Evolutionary conservation across 148 eudicot genomes (phyloP).

Genomic region (Chenopodium suecicum): DNA sequence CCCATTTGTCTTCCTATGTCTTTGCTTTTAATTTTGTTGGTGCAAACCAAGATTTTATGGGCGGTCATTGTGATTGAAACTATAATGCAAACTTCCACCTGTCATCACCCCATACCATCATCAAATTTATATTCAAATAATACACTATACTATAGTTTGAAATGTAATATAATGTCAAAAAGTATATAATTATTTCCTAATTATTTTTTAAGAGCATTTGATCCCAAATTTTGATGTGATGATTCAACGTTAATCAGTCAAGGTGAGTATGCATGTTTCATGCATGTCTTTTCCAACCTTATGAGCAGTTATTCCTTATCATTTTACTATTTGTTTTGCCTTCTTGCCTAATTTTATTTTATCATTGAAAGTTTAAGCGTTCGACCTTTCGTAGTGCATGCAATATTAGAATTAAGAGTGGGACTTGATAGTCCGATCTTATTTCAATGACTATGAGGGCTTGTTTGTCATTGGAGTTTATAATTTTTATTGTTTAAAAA

Average conservation of each 20-base stretch:
- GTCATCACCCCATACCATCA: constrained; percentile 33
- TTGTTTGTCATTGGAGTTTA: too few relatives aligned
- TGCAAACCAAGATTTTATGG: constrained; percentile 14
- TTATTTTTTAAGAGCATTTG: too few relatives aligned
- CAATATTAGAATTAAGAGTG: too few relatives aligned
- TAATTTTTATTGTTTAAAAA: too few relatives aligned
- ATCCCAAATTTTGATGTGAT: neutral
- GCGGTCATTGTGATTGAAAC: constrained; percentile 1
- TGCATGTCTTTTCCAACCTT: neutral
- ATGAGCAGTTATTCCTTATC: neutral
- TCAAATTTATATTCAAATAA: neutral
- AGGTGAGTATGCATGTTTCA: neutral
- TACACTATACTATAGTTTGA: too few relatives aligned
- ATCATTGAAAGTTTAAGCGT: neutral
- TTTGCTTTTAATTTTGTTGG: constrained; percentile 8
- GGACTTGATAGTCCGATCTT: too few relatives aligned
- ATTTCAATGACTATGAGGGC: too few relatives aligned
- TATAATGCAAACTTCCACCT: constrained; percentile 16
- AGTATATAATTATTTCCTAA: too few relatives aligned
- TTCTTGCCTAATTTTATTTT: neutral
- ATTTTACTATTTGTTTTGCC: neutral
- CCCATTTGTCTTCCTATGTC: constrained; percentile 12
- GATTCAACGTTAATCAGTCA: neutral
- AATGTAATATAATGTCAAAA: too few relatives aligned
- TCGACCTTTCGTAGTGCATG: too few relatives aligned